A percentile compares a stretch with the other conserved stretches of the same genome.
These are phyloP conservation scores for Aspergillus amoenus DNA, from an alignment of 2,329 filamentous ascomycete genomes.

Conservation along the genomic window DNA sequence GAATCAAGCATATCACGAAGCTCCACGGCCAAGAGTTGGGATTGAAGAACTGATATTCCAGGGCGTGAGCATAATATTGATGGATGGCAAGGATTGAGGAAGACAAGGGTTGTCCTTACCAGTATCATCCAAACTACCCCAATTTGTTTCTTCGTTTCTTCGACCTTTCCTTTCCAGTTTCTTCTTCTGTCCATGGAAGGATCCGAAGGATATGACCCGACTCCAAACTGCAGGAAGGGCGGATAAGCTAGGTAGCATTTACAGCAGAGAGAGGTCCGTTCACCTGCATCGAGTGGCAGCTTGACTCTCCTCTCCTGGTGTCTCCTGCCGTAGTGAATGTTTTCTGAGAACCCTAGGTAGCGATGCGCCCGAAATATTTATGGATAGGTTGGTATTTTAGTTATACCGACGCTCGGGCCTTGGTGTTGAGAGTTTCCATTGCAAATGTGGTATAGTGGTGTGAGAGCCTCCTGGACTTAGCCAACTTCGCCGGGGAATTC, in stretches of 20 bases:
- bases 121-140: neutral
- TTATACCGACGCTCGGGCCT: neutral
- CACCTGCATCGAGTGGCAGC: slow-evolving; percentile 14
- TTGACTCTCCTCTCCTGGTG: neutral
- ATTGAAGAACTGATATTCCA: neutral
- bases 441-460: neutral
- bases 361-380: neutral
- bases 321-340: neutral
- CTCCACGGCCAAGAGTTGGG: neutral
- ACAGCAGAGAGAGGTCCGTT: slow-evolving; percentile 18
- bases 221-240: slow-evolving; percentile 4
- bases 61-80: neutral
- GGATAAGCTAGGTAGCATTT: slow-evolving; percentile 4
- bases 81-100: neutral
- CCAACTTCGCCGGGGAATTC: neutral
- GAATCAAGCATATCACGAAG: slow-evolving; percentile 8
- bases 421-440: neutral
- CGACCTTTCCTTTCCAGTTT: neutral
- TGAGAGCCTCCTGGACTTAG: neutral
- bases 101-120: neutral
- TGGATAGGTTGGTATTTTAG: neutral
- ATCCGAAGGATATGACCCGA: slow-evolving; percentile 2
- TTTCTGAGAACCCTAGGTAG: neutral
- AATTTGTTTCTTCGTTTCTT: neutral
- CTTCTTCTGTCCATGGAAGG: neutral